Evolutionary conservation across 306 rosid species (phyloP).

Genomic region (Cicer yamashitae): DNA sequence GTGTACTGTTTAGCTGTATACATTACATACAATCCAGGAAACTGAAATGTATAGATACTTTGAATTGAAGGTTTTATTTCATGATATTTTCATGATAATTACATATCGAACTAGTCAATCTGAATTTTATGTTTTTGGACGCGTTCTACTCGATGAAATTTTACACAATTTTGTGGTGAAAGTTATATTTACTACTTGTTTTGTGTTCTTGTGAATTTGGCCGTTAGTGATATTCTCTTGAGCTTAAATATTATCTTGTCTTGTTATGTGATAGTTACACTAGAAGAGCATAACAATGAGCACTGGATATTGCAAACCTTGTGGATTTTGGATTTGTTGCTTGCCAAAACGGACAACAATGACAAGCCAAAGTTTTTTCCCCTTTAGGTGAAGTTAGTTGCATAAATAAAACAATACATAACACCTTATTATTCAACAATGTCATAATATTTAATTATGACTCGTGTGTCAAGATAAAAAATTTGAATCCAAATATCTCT

Average conservation of each 20-base stretch:
- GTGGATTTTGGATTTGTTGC: background rate
- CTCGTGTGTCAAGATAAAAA: background rate
- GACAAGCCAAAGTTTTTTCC: background rate
- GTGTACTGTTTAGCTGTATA: constrained; percentile 24
- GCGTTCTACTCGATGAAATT: no score
- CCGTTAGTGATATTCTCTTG: no score
- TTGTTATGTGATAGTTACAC: no score
- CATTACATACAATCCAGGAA: constrained; percentile 4
- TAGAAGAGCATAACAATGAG: background rate
- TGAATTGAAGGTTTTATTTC: constrained; percentile 28
- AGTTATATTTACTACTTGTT: no score
- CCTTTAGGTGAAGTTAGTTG: background rate
- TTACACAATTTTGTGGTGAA: no score
- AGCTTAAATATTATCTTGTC: no score
- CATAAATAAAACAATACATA: background rate
- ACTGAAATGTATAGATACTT: constrained; percentile 13
- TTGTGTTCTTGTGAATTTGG: no score
- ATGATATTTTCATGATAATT: background rate
- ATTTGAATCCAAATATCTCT: background rate
- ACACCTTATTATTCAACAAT: background rate
- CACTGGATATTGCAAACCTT: background rate
- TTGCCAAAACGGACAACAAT: background rate
- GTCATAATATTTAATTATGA: background rate
- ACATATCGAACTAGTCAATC: no score
- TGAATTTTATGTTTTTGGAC: no score